Evolutionary conservation across 768 basidiomycete species (phyloP).

Genomic region (Boletus rex-veris): DNA sequence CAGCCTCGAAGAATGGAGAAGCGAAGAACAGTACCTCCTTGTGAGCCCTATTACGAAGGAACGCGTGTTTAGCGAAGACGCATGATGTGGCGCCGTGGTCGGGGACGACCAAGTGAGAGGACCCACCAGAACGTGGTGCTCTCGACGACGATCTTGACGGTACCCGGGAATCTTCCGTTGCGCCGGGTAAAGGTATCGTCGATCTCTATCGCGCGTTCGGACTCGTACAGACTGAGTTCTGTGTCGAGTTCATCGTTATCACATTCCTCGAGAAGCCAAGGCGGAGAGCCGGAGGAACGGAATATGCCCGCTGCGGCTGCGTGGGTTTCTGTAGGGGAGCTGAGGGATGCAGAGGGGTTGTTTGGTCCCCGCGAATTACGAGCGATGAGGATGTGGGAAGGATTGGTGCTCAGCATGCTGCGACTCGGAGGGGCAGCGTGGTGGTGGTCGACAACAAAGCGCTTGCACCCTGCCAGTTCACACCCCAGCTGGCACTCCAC

Average conservation of each 20-base stretch:
- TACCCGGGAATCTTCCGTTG: constrained; percentile 68
- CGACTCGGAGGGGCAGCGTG: neutral
- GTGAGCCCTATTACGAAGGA: constrained; percentile 60
- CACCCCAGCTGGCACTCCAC: no score
- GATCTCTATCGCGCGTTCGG: constrained; percentile 72
- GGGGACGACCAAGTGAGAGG: neutral
- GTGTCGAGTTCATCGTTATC: constrained; percentile 68
- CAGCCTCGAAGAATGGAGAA: constrained; percentile 93
- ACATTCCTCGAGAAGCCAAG: constrained; percentile 75
- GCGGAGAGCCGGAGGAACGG: constrained; percentile 73
- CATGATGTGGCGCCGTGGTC: no score
- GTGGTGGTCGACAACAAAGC: neutral
- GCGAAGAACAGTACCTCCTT: constrained; percentile 90
- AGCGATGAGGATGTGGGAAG: constrained; percentile 85
- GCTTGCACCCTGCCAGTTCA: neutral
- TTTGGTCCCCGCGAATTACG: constrained; percentile 75
- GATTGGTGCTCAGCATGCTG: constrained; percentile 43
- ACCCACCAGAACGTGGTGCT: constrained; percentile 87
- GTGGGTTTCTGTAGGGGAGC: constrained; percentile 84
- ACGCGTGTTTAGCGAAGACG: no score
- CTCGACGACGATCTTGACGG: constrained; percentile 88
- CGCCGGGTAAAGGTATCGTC: constrained; percentile 71
- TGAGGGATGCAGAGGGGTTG: constrained; percentile 76
- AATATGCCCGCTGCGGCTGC: constrained; percentile 85
- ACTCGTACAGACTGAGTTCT: constrained; percentile 62